phyloP scores from a whole-genome alignment of 1,284 basidiomycete species.

The Mycosarcoma mackinlayi region DNA sequence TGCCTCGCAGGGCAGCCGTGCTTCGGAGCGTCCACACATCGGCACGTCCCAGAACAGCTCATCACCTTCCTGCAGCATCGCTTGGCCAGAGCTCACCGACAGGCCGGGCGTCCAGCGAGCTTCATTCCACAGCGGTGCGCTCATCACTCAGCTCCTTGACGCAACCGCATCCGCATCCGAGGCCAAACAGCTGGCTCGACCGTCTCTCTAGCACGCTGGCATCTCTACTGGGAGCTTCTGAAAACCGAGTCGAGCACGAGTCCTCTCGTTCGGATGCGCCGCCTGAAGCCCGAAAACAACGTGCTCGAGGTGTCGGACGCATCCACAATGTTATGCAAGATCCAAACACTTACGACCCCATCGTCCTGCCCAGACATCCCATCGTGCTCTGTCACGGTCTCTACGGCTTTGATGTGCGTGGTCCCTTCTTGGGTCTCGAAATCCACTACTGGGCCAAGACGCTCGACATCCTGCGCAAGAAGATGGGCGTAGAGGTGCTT shows the following conservation, averaged over 20 bases:
- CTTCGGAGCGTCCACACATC: conserved; percentile 29
- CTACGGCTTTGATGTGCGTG: conserved; percentile 91
- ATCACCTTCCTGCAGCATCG: conserved; percentile 9
- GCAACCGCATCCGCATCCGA: conserved; percentile 24
- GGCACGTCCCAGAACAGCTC: conserved; percentile 15
- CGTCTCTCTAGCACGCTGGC: conserved; percentile 27
- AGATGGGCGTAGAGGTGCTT: conserved; percentile 89
- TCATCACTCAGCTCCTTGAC: conserved; percentile 29
- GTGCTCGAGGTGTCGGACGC: conserved; percentile 21
- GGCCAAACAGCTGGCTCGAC: conserved; percentile 37
- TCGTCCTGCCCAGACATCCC: conserved; percentile 83
- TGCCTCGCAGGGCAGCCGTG: conserved; percentile 27
- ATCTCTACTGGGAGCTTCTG: conserved; percentile 29
- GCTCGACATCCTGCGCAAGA: conserved; percentile 82
- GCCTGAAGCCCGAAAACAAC: conserved; percentile 5
- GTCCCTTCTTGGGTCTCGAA: conserved; percentile 76
- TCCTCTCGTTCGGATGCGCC: conserved; percentile 7
- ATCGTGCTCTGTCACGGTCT: conserved; percentile 90
- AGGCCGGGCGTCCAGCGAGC: background rate
- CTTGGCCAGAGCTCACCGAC: background rate
- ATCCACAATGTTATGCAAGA: conserved; percentile 57
- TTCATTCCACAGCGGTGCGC: conserved; percentile 4
- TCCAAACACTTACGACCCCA: conserved; percentile 69
- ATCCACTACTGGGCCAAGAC: conserved; percentile 97
- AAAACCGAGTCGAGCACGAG: conserved; percentile 22